These are phyloP conservation scores for Xylaria sp. DNA, from an alignment of 2,329 filamentous ascomycete species.

Conservation along the genomic window DNA sequence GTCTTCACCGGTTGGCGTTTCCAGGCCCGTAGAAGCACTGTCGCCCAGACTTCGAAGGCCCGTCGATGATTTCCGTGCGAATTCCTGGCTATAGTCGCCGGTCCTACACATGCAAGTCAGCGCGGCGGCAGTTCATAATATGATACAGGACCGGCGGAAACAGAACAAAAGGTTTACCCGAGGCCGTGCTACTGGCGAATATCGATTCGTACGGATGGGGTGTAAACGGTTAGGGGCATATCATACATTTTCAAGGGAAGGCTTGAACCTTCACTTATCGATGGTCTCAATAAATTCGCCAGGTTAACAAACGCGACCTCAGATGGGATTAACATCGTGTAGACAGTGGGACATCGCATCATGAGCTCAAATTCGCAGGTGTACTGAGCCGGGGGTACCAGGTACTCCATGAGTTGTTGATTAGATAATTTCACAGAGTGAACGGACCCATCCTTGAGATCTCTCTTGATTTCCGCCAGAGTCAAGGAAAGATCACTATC, in stretches of 20 bases:
- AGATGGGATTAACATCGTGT: constrained; percentile 21
- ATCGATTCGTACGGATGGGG: background rate
- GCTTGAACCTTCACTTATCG: constrained; percentile 10
- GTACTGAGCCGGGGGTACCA: constrained; percentile 22
- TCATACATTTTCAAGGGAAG: constrained; percentile 6
- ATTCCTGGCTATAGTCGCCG: background rate
- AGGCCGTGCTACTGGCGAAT: background rate
- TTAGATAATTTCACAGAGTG: constrained; percentile 22
- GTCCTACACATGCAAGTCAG: constrained; percentile 10
- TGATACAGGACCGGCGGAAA: background rate
- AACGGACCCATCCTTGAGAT: constrained; percentile 17
- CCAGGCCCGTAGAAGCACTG: background rate
- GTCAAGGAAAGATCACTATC: constrained; percentile 18
- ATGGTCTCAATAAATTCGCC: constrained; percentile 18
- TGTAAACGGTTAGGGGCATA: background rate
- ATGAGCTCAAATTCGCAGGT: constrained; percentile 24
- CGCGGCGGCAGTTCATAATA: background rate
- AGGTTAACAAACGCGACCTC: constrained; percentile 24
- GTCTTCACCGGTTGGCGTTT: background rate
- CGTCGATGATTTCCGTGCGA: constrained; percentile 9
- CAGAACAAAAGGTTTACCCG: too few species aligned
- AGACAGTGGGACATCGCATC: constrained; percentile 23
- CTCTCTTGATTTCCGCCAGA: constrained; percentile 20
- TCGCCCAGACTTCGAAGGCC: constrained; percentile 1
- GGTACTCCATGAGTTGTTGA: constrained; percentile 20